These are phyloP conservation scores for Trypethelium eluteriae DNA, from an alignment of 495 filamentous ascomycete genomes.

Conservation along the genomic window DNA sequence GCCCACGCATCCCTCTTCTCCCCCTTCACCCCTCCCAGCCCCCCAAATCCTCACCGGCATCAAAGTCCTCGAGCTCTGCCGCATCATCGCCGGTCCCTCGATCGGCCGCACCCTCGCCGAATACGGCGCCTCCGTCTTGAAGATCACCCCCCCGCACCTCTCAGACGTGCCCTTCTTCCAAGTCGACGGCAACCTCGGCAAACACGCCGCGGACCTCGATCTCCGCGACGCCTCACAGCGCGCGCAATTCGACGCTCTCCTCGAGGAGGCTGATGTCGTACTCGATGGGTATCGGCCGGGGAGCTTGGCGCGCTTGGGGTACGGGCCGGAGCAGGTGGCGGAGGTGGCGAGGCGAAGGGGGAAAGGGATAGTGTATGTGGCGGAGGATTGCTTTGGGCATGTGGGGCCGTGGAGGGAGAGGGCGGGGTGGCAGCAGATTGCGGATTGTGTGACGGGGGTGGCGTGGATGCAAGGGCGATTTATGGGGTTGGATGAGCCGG, in stretches of 20 bases:
- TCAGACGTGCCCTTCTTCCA: conserved; percentile 43
- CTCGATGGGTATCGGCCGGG: conserved; percentile 51
- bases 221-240: conserved; percentile 37
- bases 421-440: conserved; percentile 52
- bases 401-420: conserved; percentile 46
- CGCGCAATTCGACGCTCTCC: conserved; percentile 38
- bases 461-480: conserved; percentile 49
- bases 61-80: conserved; percentile 53
- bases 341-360: conserved; percentile 42
- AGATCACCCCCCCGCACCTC: conserved; percentile 49
- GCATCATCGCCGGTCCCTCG: conserved; percentile 54
- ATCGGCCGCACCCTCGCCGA: conserved; percentile 49
- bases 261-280: conserved; percentile 50
- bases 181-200: conserved; percentile 50
- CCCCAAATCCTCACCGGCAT: conserved; percentile 46
- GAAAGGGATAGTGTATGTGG: conserved; percentile 44
- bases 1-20: conserved; percentile 38
- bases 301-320: conserved; percentile 46
- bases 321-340: conserved; percentile 44
- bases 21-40: conserved; percentile 35
- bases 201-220: conserved; percentile 48
- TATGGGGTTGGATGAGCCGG: conserved; percentile 61
- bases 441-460: conserved; percentile 39
- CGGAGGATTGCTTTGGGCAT: conserved; percentile 55
- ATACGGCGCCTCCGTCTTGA: conserved; percentile 55